A percentile compares a stretch with the other conserved stretches of the same genome.
phyloP scores from a whole-genome alignment of 129 eudicot species.

The Helianthus annuus region HanXRQr2.0-SUNRISE NC_035439.2:131845049-131845548 shows the following conservation, averaged over 20 bases:
- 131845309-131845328: conserved; percentile 69
- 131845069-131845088: neutral
- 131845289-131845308: conserved; percentile 81
- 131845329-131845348: conserved; percentile 96
- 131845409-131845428: conserved; percentile 88
- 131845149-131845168: conserved; percentile 62
- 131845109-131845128: conserved; percentile 45
- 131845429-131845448: conserved; percentile 59
- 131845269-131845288: conserved; percentile 40
- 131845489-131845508: neutral
- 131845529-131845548: neutral
- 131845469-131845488: conserved; percentile 66
- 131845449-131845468: conserved; percentile 57
- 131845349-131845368: conserved; percentile 50
- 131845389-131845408: conserved; percentile 50
- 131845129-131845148: conserved; percentile 93
- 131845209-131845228: conserved; percentile 20
- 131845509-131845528: neutral
- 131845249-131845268: neutral
- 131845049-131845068: too few relatives aligned
- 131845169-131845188: conserved; percentile 54
- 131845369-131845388: conserved; percentile 79
- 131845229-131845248: neutral
- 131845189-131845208: conserved; percentile 87
- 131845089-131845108: neutral